Evolutionary conservation across 257 asterid genomes (phyloP).

Genomic region (Mitragyna speciosa): DNA sequence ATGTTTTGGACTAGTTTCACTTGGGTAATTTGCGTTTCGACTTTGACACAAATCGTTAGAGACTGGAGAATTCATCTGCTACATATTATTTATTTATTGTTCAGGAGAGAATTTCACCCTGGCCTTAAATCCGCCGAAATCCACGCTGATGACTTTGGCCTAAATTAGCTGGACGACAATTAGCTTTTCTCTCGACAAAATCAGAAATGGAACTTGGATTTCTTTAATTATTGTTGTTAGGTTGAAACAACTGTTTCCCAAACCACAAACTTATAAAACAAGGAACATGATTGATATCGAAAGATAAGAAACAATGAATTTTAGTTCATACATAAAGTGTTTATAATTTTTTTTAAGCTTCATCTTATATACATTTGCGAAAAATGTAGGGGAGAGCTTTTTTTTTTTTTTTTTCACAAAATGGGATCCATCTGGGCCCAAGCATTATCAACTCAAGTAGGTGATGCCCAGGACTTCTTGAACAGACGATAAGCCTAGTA

Average conservation of each 20-base stretch:
- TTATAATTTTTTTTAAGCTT: not conserved
- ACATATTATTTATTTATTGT: not conserved
- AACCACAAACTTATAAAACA: too few species aligned
- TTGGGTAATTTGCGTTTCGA: too few species aligned
- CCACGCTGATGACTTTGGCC: slow-evolving; percentile 6
- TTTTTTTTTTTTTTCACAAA: not conserved
- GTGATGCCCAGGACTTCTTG: too few species aligned
- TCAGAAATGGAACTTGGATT: not conserved
- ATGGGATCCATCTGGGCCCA: not conserved
- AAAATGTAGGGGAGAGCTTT: not conserved
- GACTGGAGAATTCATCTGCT: not conserved
- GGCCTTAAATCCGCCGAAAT: not conserved
- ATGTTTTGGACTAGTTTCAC: too few species aligned
- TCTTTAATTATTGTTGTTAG: not conserved
- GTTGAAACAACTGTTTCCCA: not conserved
- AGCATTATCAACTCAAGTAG: too few species aligned
- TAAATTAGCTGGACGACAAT: not conserved
- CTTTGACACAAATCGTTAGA: too few species aligned
- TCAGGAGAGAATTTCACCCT: not conserved
- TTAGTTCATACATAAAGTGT: not conserved
- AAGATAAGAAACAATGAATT: not conserved
- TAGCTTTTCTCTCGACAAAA: not conserved
- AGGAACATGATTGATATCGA: not conserved
- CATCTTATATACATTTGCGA: not conserved
- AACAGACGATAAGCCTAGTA: not conserved